These are phyloP conservation scores for Paecilomyces fulvus DNA, from an alignment of 2,329 filamentous ascomycete species.

Conservation along the genomic window DNA sequence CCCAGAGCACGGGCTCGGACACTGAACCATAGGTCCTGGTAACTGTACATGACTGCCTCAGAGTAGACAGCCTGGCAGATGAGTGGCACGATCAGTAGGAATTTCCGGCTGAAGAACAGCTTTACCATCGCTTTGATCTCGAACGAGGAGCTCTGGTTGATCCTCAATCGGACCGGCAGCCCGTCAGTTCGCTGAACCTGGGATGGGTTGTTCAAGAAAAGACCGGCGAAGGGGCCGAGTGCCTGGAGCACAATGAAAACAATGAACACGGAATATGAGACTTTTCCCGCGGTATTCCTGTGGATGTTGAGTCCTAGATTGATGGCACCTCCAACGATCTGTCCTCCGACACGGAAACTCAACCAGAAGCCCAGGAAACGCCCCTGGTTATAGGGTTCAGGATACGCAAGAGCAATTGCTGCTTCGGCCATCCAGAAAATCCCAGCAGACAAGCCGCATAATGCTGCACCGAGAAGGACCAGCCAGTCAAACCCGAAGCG, in stretches of 20 bases:
- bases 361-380: slow-evolving; percentile 62
- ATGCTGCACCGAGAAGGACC: slow-evolving; percentile 56
- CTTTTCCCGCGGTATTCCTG: slow-evolving; percentile 50
- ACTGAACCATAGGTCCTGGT: slow-evolving; percentile 58
- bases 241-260: slow-evolving; percentile 65
- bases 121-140: slow-evolving; percentile 54
- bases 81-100: slow-evolving; percentile 56
- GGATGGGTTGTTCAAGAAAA: slow-evolving; percentile 53
- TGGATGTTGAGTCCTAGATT: slow-evolving; percentile 59
- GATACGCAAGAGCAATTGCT: slow-evolving; percentile 64
- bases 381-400: slow-evolving; percentile 60
- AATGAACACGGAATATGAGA: slow-evolving; percentile 61
- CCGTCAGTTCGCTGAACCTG: slow-evolving; percentile 60
- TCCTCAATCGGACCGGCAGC: slow-evolving; percentile 50
- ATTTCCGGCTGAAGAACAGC: slow-evolving; percentile 53
- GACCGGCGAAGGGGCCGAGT: slow-evolving; percentile 53
- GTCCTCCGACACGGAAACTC: slow-evolving; percentile 51
- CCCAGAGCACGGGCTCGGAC: slow-evolving; percentile 62
- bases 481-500: slow-evolving; percentile 62
- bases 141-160: slow-evolving; percentile 46
- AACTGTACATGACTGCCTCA: slow-evolving; percentile 66
- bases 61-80: slow-evolving; percentile 64
- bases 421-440: slow-evolving; percentile 71
- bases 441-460: slow-evolving; percentile 62
- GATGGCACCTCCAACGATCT: slow-evolving; percentile 64